Evolutionary conservation across 2,329 filamentous ascomycete species (phyloP).

Genomic region (Aureobasidium uvarum): DNA sequence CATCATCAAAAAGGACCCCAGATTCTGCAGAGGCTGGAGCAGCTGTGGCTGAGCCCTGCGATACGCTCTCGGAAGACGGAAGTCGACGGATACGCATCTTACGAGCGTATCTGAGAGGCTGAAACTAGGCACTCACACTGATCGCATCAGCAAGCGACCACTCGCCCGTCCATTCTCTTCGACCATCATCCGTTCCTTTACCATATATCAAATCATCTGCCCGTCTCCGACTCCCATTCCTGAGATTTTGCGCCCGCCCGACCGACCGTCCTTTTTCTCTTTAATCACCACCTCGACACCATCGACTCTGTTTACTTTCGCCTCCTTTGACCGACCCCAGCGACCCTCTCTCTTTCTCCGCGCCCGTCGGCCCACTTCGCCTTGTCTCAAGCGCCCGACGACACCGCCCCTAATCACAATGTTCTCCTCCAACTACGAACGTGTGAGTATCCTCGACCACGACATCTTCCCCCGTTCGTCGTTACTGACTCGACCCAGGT

Average conservation of each 20-base stretch:
- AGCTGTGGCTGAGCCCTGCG: conserved; percentile 2
- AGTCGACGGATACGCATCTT: conserved; percentile 2
- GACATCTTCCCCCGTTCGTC: too few relatives aligned
- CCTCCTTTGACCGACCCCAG: conserved; percentile 12
- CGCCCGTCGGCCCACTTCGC: conserved; percentile 16
- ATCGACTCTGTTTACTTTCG: conserved; percentile 16
- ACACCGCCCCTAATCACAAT: conserved; percentile 30
- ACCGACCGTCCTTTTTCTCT: background rate
- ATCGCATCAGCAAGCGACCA: conserved; percentile 8
- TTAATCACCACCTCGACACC: background rate
- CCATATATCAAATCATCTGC: conserved; percentile 6
- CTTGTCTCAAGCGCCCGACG: conserved; percentile 5
- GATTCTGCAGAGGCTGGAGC: background rate
- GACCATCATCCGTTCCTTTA: conserved; percentile 10
- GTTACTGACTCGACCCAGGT: conserved; percentile 42
- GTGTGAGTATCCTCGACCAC: conserved; percentile 37
- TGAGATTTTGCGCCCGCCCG: conserved; percentile 6
- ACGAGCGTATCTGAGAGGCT: background rate
- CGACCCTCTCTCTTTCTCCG: background rate
- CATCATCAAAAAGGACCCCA: conserved; percentile 24
- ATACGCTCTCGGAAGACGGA: background rate
- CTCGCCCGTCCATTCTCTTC: conserved; percentile 12
- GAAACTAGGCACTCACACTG: conserved; percentile 8
- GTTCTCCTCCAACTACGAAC: conserved; percentile 51
- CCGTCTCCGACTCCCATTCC: background rate